A percentile compares a stretch with the other conserved stretches of the same genome.
Conservation (phyloP, 345 rosid genomes). For the Arabis alpina region DNA sequence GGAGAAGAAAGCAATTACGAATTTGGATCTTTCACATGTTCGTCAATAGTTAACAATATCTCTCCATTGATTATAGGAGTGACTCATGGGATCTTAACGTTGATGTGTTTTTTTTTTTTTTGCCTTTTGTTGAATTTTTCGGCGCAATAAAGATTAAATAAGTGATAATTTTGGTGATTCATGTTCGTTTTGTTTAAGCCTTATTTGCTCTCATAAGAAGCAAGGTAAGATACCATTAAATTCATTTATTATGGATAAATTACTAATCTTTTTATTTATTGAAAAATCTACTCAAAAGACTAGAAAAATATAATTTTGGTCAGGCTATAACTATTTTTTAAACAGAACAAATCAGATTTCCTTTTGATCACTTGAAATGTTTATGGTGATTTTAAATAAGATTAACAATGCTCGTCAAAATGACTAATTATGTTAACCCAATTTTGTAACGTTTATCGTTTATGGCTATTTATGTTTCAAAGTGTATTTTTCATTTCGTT, state of each 20-base stretch:
- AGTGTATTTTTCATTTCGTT: too few species aligned
- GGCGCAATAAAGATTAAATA: slow-evolving; percentile 30
- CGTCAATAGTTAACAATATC: neutral
- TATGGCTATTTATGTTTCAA: too few species aligned
- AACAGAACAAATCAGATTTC: too few species aligned
- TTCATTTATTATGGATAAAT: neutral
- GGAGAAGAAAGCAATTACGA: neutral
- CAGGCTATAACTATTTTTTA: too few species aligned
- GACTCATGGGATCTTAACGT: slow-evolving; percentile 10
- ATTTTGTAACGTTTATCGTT: too few species aligned
- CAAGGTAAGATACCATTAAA: slow-evolving; percentile 1
- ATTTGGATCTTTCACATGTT: slow-evolving; percentile 33
- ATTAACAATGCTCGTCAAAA: too few species aligned
- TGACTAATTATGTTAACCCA: too few species aligned
- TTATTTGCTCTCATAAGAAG: neutral
- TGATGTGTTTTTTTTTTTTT: neutral
- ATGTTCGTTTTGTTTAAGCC: slow-evolving; percentile 20
- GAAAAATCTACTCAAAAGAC: too few species aligned
- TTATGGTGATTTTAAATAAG: too few species aligned
- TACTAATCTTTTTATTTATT: neutral
- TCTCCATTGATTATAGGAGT: slow-evolving; percentile 11
- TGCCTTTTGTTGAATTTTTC: neutral
- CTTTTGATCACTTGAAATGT: too few species aligned
- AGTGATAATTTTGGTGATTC: slow-evolving; percentile 22
- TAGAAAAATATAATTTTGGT: too few species aligned